Base-by-base conservation (phyloP, 2,329 filamentous ascomycete species). In the Aspergillus sp. region DNA sequence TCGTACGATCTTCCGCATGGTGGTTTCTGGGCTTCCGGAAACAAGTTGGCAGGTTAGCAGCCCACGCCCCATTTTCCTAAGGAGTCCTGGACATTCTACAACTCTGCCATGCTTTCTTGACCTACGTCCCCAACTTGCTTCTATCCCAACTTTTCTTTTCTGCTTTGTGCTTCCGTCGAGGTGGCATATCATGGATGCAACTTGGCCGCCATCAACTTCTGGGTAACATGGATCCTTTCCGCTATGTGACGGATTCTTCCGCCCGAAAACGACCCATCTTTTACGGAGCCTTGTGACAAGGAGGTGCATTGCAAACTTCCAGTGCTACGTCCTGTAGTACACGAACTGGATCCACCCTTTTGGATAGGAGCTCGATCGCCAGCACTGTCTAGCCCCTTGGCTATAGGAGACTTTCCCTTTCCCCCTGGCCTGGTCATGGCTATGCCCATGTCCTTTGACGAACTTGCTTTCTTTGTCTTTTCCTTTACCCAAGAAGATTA, bases 1-100 rank as follows among this genome's bases (percentile, higher is more conserved):
- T 71, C 91, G 94, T 74, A 99, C 94, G 64, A 87, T 91, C 64
- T 91, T 92, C 76, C 89, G 94, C 74, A 97, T 99, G 94, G 88
- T 93, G 76, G 95, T 99, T 71, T 89, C 89, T 81, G 93, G 92
- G 80, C 90, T 99, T 76, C 92, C 93, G 73, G 93, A 97, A 82
- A 99, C 94, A 82, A 97, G 92, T 86, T 99, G 94, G 94, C 94
- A 99, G 94, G 94, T 99, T 88, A 94, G 94, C 89, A 70, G 62
- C 60, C 66, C 65, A 70, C 59, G 48, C 60, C 34, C 63, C 63
- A 63, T 65, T 67, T 58, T 53, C 51, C 53, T 58, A 54, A 61
- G 66, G 65, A 68, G 59, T 45, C 61, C 54, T 49, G 64, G 60
- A 64, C 45, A 49, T 48, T 51, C 52, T 48, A 46, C 47, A 46